Evolutionary conservation across 164 flowering plant genomes (phyloP), one percentile per base, ranked within the genome.

Genomic region (Vitis rupestris): DNA sequence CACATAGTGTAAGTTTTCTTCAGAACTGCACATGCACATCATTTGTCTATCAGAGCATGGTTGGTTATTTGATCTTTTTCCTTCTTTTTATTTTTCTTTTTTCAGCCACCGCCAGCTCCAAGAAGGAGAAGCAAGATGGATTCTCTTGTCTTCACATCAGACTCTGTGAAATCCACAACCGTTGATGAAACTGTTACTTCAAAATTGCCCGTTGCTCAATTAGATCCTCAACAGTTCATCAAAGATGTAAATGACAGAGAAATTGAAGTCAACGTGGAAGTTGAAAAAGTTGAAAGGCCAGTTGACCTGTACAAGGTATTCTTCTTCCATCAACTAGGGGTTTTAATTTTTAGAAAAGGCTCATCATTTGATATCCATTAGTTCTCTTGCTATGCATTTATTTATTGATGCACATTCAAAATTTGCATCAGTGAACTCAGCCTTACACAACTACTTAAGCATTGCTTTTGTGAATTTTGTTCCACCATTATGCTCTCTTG

Each of bases 231-330:
- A n/a, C 79, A 69, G 48, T 66, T 53, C 50, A 65, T 29, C 50
- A 66, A 30, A 10, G 83, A 82, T 64, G 62, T n/a, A 64, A 67
- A 65, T 10, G 77, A 61, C 37, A 66, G 64, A 52, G 89, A 82
- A 66, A 51, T 52, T 73, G 90, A 82, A 65, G 72, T 50, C 67
- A 80, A 83, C 17, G 68, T 78, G 17, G 82, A 75, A 61, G 84
- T 75, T 72, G 84, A 79, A 63, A 86, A 80, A 81, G 83, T 92
- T 57, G 94, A 92, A 78, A 88, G 97, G 79, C 99, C 97, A 27
- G 98, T 96, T 70, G 99, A 96, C 74, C 86, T 96, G 12, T 96
- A 96, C 71, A 96, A 96, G 93, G 98, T 93, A 79, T 37, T 9
- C 6, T 16, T 60, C 59, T 61, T 23, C 5, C 15, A 49, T 60